Base-by-base conservation (phyloP, 805 yeast genomes). In the Wickerhamiella kurtzmanii region DNA sequence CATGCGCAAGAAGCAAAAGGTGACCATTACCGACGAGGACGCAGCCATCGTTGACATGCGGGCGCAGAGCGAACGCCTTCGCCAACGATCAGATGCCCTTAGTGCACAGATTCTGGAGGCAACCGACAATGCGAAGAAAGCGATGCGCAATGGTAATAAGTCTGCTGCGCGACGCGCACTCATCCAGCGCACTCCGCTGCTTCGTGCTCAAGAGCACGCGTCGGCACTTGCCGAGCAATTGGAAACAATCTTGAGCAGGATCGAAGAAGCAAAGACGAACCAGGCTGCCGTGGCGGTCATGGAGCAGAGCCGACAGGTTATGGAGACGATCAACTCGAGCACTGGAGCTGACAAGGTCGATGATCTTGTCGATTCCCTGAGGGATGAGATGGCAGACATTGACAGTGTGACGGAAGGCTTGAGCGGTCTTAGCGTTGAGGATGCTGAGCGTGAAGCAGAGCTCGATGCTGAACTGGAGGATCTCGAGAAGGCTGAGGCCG, bases 181-280 rank as follows among this genome's bases (percentile, higher is more conserved):
- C 38, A 50, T 46, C 42, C 47, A 18, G 36, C 54, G 48, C 43
- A 59, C 49, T 48, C 64, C 45, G 52, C 55, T 53, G 45, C 48
- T 47, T 21, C 21, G 36, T 16, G 35, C 50, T 9, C 49, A 37
- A 13, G 22, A 16, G n/a, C 59, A 62, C 28, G 60, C 69, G 17
- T 52, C 66, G 22, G 56, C 52, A 3, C 59, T 65, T 37, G 55
- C 61, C 9, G 62, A 58, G 37, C 73, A 71, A 48, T 56, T 74
- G 18, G 65, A 62, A 43, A 53, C 61, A 4, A 61, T 72, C 2
- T 54, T 68, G 44, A 58, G 54, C 46, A 67, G 69, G 48, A 64
- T 74, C 43, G 74, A 73, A 53, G 61, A 64, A 44, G 69, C 76
- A 3, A 54, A 66, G 9, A 68, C 68, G 9, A 72, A 72, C 52